Conservation (phyloP, 495 filamentous ascomycete genomes). For the Aspergillus mulundensis region DNA sequence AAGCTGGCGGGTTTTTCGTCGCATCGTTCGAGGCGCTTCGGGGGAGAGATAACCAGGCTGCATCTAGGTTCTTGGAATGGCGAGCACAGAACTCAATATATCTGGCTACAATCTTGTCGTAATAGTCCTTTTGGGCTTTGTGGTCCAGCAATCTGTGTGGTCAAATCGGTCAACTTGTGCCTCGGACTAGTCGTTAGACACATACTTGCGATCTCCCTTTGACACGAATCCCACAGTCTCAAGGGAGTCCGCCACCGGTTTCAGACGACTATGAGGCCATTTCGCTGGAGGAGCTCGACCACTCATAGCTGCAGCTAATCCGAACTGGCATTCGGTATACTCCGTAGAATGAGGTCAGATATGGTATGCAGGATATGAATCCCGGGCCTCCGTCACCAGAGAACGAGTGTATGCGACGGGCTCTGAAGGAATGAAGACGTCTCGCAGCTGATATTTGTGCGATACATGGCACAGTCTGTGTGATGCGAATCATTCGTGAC, state of each 20-base stretch:
- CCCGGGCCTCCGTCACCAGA: neutral
- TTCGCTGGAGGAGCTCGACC: constrained; percentile 18
- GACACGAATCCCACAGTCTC: constrained; percentile 78
- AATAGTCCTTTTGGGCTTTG: constrained; percentile 77
- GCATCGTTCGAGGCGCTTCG: constrained; percentile 39
- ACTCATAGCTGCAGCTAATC: constrained; percentile 10
- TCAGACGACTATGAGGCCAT: constrained; percentile 58
- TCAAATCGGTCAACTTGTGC: neutral
- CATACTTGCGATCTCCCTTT: constrained; percentile 75
- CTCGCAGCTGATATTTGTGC: neutral
- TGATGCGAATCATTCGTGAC: neutral
- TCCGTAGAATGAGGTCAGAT: neutral
- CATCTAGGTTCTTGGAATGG: constrained; percentile 63
- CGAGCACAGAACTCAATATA: constrained; percentile 85
- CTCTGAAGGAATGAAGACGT: neutral
- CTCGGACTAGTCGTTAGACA: neutral
- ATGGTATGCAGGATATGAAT: neutral
- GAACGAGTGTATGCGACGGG: neutral
- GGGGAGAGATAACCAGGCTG: constrained; percentile 65
- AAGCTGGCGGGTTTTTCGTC: constrained; percentile 37
- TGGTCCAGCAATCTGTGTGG: constrained; percentile 63
- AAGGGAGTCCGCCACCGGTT: constrained; percentile 68
- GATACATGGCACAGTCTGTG: neutral
- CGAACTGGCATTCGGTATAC: neutral
- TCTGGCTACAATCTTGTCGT: constrained; percentile 74